A percentile compares a stretch with the other conserved stretches of the same genome.
These are phyloP conservation scores for Penicillium sp. DNA, from an alignment of 2,329 filamentous ascomycete species.

Conservation along the genomic window DNA sequence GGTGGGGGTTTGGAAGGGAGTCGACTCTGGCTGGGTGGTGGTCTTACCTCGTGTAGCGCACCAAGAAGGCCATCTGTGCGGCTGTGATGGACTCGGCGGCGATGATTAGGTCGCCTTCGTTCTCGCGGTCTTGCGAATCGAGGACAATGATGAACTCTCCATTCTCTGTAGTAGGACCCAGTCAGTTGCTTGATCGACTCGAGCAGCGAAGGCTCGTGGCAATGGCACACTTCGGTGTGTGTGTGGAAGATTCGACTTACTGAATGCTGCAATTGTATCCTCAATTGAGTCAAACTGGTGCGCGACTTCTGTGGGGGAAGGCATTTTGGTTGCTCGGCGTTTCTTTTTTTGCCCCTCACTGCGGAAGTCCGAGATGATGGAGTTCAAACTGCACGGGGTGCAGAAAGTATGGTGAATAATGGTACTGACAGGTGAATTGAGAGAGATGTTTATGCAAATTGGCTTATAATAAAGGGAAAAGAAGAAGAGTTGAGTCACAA, in stretches of 20 bases:
- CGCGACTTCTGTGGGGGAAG: conserved; percentile 32
- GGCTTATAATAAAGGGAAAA: neutral
- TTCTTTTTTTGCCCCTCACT: conserved; percentile 26
- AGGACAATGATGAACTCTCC: conserved; percentile 95
- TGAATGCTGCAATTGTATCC: conserved; percentile 42
- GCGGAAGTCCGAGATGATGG: conserved; percentile 14
- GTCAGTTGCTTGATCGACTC: conserved; percentile 15
- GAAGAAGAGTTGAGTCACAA: conserved; percentile 13
- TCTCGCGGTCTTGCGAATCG: conserved; percentile 87
- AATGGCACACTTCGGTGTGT: neutral
- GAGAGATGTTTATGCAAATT: neutral
- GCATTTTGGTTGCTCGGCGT: conserved; percentile 26
- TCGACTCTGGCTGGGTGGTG: neutral
- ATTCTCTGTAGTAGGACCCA: conserved; percentile 50
- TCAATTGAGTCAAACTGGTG: conserved; percentile 43
- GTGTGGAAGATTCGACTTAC: conserved; percentile 28
- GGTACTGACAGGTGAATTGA: neutral
- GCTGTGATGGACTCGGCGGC: conserved; percentile 79
- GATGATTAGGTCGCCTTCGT: conserved; percentile 97
- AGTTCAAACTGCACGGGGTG: neutral
- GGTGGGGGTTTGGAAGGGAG: neutral
- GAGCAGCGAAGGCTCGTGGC: neutral
- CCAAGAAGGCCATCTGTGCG: conserved; percentile 91
- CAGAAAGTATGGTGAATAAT: neutral
- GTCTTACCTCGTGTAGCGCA: conserved; percentile 69